Percentiles rank a stretch among this genome's conserved stretches.
Evolutionary conservation across 352 stramenopile genomes (phyloP).

Genomic region (Globisporangium irregulare): DNA sequence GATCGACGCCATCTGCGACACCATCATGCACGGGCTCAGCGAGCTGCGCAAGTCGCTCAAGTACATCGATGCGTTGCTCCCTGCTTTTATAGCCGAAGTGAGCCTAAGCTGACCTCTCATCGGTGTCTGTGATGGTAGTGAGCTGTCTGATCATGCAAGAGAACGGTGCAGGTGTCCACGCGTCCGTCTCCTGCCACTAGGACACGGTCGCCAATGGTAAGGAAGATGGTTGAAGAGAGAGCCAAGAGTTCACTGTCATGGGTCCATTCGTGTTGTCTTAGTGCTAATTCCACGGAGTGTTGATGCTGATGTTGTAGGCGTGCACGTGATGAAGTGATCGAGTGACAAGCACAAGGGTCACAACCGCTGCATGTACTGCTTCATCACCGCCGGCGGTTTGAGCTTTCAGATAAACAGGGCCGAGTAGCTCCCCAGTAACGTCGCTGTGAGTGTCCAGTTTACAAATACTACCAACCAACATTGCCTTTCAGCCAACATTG

Average conservation of each 20-base stretch:
- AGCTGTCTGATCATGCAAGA: conserved; percentile 93
- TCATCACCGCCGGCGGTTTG: conserved; percentile 81
- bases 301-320: conserved; percentile 28
- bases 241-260: not conserved
- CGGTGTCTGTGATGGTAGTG: conserved; percentile 31
- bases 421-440: too few species aligned
- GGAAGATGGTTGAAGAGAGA: not conserved
- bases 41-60: conserved; percentile 92
- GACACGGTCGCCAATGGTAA: conserved; percentile 89
- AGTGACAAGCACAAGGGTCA: conserved; percentile 89
- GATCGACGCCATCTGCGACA: conserved; percentile 90
- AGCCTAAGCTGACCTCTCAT: conserved; percentile 4
- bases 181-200: conserved; percentile 88
- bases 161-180: conserved; percentile 89
- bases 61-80: conserved; percentile 62
- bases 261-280: not conserved
- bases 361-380: conserved; percentile 88
- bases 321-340: conserved; percentile 85
- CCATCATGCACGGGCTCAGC: conserved; percentile 81
- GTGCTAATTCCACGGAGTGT: not conserved
- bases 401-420: conserved; percentile 48
- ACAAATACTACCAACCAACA: not conserved
- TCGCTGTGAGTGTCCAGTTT: too few species aligned
- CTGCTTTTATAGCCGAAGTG: not conserved
- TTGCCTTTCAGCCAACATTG: too few species aligned